Conservation (phyloP, 2,329 filamentous ascomycete genomes). For the Fusarium hostae region DNA sequence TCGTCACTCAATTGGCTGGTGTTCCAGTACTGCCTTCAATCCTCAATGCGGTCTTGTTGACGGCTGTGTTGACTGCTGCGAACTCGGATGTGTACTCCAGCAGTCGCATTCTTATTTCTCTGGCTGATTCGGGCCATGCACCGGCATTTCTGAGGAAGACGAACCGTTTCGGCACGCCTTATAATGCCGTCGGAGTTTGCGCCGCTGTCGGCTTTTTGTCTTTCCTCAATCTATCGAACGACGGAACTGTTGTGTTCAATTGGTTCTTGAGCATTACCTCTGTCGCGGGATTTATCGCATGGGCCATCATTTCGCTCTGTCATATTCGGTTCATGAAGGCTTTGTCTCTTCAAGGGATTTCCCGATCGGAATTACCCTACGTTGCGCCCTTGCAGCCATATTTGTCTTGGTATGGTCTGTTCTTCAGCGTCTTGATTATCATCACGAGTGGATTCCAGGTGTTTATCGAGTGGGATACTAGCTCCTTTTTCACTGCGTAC, state of each 20-base stretch:
- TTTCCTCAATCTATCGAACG: conserved; percentile 75
- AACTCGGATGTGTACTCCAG: conserved; percentile 74
- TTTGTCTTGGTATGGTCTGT: conserved; percentile 52
- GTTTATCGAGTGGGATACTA: conserved; percentile 31
- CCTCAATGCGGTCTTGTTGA: conserved; percentile 74
- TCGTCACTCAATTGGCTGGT: conserved; percentile 72
- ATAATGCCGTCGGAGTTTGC: conserved; percentile 61
- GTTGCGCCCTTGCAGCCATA: conserved; percentile 68
- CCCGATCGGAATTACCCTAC: conserved; percentile 58
- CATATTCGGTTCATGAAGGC: conserved; percentile 70
- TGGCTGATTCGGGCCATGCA: conserved; percentile 74
- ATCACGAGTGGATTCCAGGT: conserved; percentile 36
- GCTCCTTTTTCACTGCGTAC: conserved; percentile 33
- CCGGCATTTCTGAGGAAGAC: conserved; percentile 69
- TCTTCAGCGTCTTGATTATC: conserved; percentile 29
- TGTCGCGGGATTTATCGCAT: conserved; percentile 68
- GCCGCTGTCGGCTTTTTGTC: conserved; percentile 71
- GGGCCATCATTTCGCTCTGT: conserved; percentile 67
- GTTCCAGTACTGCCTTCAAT: conserved; percentile 72
- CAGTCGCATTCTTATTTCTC: conserved; percentile 74
- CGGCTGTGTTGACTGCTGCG: conserved; percentile 71
- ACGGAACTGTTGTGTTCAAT: conserved; percentile 71
- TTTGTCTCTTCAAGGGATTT: conserved; percentile 61
- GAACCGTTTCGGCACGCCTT: conserved; percentile 70
- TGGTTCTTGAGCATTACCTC: conserved; percentile 79